phyloP scores from a whole-genome alignment of 345 rosid genomes.

The Angophora floribunda region DNA sequence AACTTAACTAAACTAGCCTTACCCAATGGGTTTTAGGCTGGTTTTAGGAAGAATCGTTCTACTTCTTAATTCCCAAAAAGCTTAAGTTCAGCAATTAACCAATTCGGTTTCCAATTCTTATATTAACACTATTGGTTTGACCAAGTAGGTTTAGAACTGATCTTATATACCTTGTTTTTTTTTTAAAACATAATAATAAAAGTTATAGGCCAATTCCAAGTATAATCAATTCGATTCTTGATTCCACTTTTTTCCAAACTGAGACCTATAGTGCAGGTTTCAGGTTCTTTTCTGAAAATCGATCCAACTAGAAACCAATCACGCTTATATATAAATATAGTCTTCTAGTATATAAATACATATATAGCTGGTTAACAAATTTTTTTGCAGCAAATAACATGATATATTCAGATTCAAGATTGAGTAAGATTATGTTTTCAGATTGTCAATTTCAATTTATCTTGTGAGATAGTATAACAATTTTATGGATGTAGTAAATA shows the following conservation, averaged over 20 bases:
- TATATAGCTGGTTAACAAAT: neutral
- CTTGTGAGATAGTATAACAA: neutral
- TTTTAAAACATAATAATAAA: neutral
- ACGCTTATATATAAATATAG: neutral
- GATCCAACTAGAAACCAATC: neutral
- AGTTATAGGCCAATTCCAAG: neutral
- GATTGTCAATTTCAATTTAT: neutral
- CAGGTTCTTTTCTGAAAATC: neutral
- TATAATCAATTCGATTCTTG: neutral
- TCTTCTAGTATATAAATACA: neutral
- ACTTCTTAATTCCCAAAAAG: neutral
- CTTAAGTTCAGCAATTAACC: neutral
- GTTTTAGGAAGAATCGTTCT: neutral
- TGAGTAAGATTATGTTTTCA: neutral
- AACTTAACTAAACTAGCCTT: neutral
- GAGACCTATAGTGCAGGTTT: neutral
- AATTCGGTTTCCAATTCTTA: neutral
- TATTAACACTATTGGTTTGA: neutral
- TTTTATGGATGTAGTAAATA: neutral
- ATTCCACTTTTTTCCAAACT: neutral
- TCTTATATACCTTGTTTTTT: neutral
- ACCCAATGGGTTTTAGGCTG: neutral
- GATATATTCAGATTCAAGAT: neutral
- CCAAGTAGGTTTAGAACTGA: neutral
- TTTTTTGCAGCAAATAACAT: neutral